phyloP scores from a whole-genome alignment of 371 early-diverging fungal genomes.

The Haplosporangium sp. region DNA sequence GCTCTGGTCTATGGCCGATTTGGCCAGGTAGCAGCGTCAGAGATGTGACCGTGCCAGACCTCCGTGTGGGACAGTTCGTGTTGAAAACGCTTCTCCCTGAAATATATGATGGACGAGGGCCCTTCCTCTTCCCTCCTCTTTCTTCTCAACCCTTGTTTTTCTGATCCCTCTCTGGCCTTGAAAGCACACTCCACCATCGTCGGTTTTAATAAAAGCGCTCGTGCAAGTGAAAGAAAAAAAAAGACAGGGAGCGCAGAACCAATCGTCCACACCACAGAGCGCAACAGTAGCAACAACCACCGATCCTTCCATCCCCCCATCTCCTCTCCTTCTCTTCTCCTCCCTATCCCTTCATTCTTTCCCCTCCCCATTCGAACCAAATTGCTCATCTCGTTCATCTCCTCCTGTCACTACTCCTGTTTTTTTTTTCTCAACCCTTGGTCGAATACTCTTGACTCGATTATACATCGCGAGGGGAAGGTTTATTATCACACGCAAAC shows the following conservation, averaged over 20 bases:
- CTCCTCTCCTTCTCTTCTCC: neutral
- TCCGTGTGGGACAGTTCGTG: constrained; percentile 6
- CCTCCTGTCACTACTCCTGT: neutral
- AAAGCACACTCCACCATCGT: neutral
- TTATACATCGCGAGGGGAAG: constrained; percentile 22
- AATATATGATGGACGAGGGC: too few species aligned
- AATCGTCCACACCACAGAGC: too few species aligned
- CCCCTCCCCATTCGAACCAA: neutral
- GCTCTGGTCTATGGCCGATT: too few species aligned
- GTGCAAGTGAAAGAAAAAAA: too few species aligned
- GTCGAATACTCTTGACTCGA: constrained; percentile 5
- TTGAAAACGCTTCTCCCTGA: constrained; percentile 1
- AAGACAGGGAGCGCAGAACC: too few species aligned
- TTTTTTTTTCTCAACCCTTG: neutral
- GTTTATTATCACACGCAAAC: constrained; percentile 35
- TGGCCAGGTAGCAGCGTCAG: too few species aligned
- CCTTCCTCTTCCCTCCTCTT: neutral
- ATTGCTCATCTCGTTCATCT: neutral
- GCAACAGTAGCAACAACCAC: too few species aligned
- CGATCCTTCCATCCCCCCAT: too few species aligned
- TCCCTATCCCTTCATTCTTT: neutral
- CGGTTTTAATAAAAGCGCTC: neutral
- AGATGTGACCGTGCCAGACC: too few species aligned
- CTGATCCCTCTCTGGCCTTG: constrained; percentile 15
- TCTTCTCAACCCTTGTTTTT: constrained; percentile 21